Base-by-base conservation (phyloP, 495 filamentous ascomycete genomes). In the Aspergillus bridgeri region DNA sequence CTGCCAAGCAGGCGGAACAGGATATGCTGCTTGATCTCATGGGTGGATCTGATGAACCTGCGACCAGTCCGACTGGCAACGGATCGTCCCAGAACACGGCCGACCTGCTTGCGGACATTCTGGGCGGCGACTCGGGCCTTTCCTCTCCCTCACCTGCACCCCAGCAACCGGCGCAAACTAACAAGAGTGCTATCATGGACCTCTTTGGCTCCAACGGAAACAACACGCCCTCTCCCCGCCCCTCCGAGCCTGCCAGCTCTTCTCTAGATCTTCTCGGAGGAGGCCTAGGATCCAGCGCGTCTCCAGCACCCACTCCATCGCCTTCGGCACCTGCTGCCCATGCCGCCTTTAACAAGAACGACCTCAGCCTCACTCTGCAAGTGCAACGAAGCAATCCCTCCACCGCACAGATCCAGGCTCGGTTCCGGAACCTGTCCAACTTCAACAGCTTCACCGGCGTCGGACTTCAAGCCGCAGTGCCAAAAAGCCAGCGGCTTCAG, bases 11-110 rank as follows among this genome's bases (percentile, higher is more conserved):
- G 21, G 89, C 89, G 42, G 92, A 96, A 65, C 88, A 96, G 69
- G 93, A 97, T 63, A 82, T 94, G 59, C 81, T 98, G 21, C 85
- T 96, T 50, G 94, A 98, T 63, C 79, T 98, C 27, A 95, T 98
- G 83, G 91, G 91, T 44, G 93, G 92, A 59, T 77, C 82, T n/a
- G 83, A 84, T 58, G 76, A 83, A 33, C 78, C 88, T 11, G 65
- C 69, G 33, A 69, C 72, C 46, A 80, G 73, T 59, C 71, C 73
- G 29, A 74, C 79, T 15, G 76, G 79, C 38, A 89, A 85, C 63
- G 91, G 90, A 53, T 75, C 78, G 8, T 75, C 78, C 6, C 82
- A 86, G 51, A 91, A 91, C 66, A 95, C 91, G 55, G 83, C 90
- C 43, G 91, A 96, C 69, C 75, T 97, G 17, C 81, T 98, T 49